Evolutionary conservation across 805 yeast genomes (phyloP).

Genomic region (Candida maris): DNA sequence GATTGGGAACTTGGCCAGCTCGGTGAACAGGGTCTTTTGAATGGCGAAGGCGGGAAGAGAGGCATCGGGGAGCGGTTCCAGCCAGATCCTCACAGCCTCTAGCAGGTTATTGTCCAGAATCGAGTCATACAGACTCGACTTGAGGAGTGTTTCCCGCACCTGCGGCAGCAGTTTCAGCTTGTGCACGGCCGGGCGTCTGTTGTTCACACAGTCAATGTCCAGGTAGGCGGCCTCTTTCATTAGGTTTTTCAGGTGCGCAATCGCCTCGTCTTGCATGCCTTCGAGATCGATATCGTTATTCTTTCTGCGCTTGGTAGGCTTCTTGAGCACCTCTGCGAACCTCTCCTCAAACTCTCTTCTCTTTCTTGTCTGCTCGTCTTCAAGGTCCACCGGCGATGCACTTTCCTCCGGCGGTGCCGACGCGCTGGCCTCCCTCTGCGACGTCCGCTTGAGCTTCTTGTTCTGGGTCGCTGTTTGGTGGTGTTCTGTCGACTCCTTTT

Average conservation of each 20-base stretch:
- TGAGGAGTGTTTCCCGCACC: slow-evolving; percentile 70
- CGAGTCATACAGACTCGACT: slow-evolving; percentile 85
- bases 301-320: slow-evolving; percentile 54
- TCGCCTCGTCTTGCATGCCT: slow-evolving; percentile 89
- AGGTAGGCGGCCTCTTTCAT: slow-evolving; percentile 86
- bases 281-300: slow-evolving; percentile 92
- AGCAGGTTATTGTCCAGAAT: slow-evolving; percentile 89
- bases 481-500: background rate
- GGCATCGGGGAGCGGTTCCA: slow-evolving; percentile 97
- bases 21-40: slow-evolving; percentile 78
- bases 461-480: slow-evolving; percentile 5
- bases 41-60: slow-evolving; percentile 97
- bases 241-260: slow-evolving; percentile 73
- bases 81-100: slow-evolving; percentile 93
- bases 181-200: slow-evolving; percentile 66
- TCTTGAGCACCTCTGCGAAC: slow-evolving; percentile 73
- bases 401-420: slow-evolving; percentile 2
- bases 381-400: slow-evolving; percentile 9
- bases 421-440: slow-evolving; percentile 7
- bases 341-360: slow-evolving; percentile 78
- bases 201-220: slow-evolving; percentile 56
- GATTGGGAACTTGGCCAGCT: slow-evolving; percentile 77
- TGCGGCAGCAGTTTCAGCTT: slow-evolving; percentile 77
- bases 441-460: slow-evolving; percentile 14
- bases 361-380: slow-evolving; percentile 39